A percentile compares a stretch with the other conserved stretches of the same genome.
phyloP scores from a whole-genome alignment of 192 early-diverging fungal species.

The Chytriomyces confervae region DNA sequence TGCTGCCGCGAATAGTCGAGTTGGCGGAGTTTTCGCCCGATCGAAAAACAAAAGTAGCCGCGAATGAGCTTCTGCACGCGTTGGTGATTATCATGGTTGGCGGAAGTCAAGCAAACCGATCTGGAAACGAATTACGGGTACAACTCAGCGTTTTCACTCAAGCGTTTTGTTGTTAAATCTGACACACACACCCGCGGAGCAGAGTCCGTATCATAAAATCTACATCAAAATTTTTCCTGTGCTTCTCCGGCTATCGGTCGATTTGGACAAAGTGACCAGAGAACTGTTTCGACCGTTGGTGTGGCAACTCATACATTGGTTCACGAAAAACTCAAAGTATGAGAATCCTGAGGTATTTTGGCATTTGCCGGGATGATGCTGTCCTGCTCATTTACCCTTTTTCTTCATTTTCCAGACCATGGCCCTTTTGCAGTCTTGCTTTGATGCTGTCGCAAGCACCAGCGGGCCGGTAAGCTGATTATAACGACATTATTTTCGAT shows the following conservation, averaged over 20 bases:
- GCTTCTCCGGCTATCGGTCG: constrained; percentile 72
- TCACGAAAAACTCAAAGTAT: constrained; percentile 74
- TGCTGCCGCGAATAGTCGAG: constrained; percentile 76
- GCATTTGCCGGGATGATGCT: neutral
- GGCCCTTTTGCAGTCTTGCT: constrained; percentile 66
- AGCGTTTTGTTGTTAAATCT: no score
- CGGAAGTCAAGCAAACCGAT: constrained; percentile 58
- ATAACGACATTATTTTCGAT: constrained; percentile 35
- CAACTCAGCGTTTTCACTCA: neutral
- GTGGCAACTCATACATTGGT: constrained; percentile 79
- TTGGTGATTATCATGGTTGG: constrained; percentile 79
- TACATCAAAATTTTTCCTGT: constrained; percentile 73
- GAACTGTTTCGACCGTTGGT: constrained; percentile 70
- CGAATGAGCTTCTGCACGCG: constrained; percentile 76
- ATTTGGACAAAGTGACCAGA: constrained; percentile 72
- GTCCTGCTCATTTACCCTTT: no score
- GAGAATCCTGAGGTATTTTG: constrained; percentile 68
- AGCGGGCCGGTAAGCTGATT: constrained; percentile 42
- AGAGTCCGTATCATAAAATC: constrained; percentile 68
- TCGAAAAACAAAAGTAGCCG: constrained; percentile 75
- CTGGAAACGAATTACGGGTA: constrained; percentile 52
- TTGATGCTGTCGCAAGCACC: constrained; percentile 59
- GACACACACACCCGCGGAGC: neutral
- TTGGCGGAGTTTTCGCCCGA: constrained; percentile 77
- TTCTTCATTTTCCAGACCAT: constrained; percentile 53